Base-by-base conservation (phyloP, 495 filamentous ascomycete genomes). In the Neurospora sp. region DNA sequence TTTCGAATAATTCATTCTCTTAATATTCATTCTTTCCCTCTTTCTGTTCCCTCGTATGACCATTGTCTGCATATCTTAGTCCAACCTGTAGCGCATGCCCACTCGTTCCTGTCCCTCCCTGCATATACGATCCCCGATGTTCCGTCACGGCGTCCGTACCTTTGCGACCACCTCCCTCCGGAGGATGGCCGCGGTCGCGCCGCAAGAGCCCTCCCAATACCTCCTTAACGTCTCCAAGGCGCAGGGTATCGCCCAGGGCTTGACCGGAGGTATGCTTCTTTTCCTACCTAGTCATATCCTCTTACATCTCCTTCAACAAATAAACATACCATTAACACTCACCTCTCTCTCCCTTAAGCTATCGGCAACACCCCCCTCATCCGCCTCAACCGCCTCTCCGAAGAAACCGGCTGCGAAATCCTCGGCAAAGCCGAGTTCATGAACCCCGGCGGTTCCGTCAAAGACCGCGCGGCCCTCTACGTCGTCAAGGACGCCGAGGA, bases 341-440 rank as follows among this genome's bases (percentile, higher is more conserved):
- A 18, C 65, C 14, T n/a, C 18, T 73, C 74, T 20, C 77, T 39
- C 31, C 31, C 27, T 74, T 12, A 53, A 97, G 94, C 94, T 71
- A 98, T 99, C 84, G 96, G 96, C 74, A 98, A 98, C 82, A 99
- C 96, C 0, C 96, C 96, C 0, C 86, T 99, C 39, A 97, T 99
- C 82, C 90, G 91, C 4, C 86, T 99, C 48, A 95, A 97, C 81
- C 87, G 83, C 18, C 88, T 99, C 72, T 98, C 96, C 22, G 90
- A 93, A 73, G 88, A 97, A 77, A 98, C 96, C 20, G 95, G 95
- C 68, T 98, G 96, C 86, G 91, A 97, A 74, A 85, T 99, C 69
- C 90, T 97, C 41, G 96, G 96, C 74, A 99, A 99, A 81, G 96
- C 96, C 72, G 96, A 99, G 78, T 99, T 99, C 84, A 96, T 96